Evolutionary conservation across 257 asterid species (phyloP), one percentile per base, ranked within the genome.

Genomic region (Solanum clarkiae): DNA sequence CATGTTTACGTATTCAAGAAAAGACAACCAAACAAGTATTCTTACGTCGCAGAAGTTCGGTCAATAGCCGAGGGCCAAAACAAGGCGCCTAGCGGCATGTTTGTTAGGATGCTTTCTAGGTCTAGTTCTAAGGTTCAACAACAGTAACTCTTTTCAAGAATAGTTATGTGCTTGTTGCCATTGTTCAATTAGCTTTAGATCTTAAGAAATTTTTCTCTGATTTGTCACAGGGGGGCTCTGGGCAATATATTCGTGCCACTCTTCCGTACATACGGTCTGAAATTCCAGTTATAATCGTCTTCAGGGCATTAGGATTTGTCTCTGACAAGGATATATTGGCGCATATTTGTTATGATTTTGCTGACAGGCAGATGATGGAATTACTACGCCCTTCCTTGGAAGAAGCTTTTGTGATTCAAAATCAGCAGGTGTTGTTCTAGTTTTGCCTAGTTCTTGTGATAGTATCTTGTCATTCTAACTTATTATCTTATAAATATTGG

Each of bases 1-100:
- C 99, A 97, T 82, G 99, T 97, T 22, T 97, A 97, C 80, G 99
- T 97, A 24, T 97, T 95, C 79, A 97, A 95, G 88, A 97, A 94
- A 92, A 92, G 98, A 91, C 98, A 97, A 84, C 99, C 99, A 44
- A 97, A 97, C 93, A 97, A 97, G 93, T 97, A 97, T 93, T 97
- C 98, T 32, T 97, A 89, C 75, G 97, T 93, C 86, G 98, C 92
- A 26, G 98, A 96, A 92, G 98, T 96, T 72, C 92, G 98, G 86
- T 97, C 99, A 80, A 94, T 97, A 98, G 97, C 98, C 17, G 99
- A 95, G 91, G 83, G 94, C 79, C 99, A 94, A 85, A 97, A 94
- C 88, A 93, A 97, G 88, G 98, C 99, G 32, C 98, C 98, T 18
- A 97, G 99, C 81, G 89, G 97, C 32, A 97, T 95, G 99, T 97